Base-by-base conservation (phyloP, 495 filamentous ascomycete genomes). In the Lepraria neglecta region DNA sequence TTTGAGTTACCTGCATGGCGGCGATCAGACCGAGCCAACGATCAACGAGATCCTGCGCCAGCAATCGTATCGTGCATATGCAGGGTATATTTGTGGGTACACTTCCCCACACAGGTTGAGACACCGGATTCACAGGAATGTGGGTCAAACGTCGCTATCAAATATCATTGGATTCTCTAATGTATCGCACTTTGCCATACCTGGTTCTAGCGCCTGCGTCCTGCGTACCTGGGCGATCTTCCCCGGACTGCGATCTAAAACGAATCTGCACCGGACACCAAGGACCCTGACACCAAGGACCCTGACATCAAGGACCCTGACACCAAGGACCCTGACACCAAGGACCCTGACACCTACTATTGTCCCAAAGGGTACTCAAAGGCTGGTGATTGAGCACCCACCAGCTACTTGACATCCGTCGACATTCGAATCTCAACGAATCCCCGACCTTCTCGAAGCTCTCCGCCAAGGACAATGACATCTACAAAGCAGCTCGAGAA, bases 211-310 rank as follows among this genome's bases (percentile, higher is more conserved):
- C 15, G 28, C 28, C 48, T 52, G 27, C 48, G 31, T 28, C 48
- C 48, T 52, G 48, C 48, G 48, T 52, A 52, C 48, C 48, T 52
- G 48, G 21, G 48, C 48, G 48, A 33, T 9, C 48, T 52, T 52
- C 28, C 6, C 48, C 48, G 24, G 48, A 31, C 0, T 52, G 15
- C 6, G 0, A 6, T 52, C 31, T 11, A n/a, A 31, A n/a, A 52
- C n/a, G 12, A 27, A 33, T 52, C 14, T 38, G 35, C 35, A 10
- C 35, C 35, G 24, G 24, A 24, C 24, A 24, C 24, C 24, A 24
- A 2, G 24, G 24, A 24, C 24, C 24, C 35, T 38, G 35, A 38
- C 7, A 38, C 2, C 35, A n/a, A n/a, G 24, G 24, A 24, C 24
- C 24, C 35, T 38, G 35, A 38, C 7, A 38, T n/a, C n/a, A n/a